phyloP scores from a whole-genome alignment of 2,329 filamentous ascomycete species.

The Ascosphaera apis region DNA sequence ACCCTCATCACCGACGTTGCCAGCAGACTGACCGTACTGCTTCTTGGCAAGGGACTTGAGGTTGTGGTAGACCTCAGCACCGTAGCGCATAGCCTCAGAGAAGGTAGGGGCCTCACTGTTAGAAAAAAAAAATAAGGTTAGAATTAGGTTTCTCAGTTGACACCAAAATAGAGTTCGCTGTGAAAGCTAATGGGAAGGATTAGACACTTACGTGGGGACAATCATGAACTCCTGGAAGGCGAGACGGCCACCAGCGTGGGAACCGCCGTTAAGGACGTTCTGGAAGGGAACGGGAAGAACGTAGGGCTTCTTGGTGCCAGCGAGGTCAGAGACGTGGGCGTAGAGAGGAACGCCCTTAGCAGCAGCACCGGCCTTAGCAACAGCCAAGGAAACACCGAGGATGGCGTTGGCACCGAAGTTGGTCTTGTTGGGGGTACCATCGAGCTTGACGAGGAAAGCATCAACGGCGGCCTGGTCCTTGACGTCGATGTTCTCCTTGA shows the following conservation, averaged over 20 bases:
- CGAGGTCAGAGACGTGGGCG: slow-evolving; percentile 67
- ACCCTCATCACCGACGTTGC: slow-evolving; percentile 98
- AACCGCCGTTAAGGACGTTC: slow-evolving; percentile 85
- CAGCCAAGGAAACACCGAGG: slow-evolving; percentile 59
- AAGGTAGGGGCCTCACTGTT: slow-evolving; percentile 61
- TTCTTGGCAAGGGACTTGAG: slow-evolving; percentile 95
- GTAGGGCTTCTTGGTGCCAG: slow-evolving; percentile 77
- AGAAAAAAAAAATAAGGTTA: too few relatives aligned
- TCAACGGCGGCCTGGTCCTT: slow-evolving; percentile 72
- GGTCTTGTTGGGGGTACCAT: slow-evolving; percentile 68
- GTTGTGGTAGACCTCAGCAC: slow-evolving; percentile 93
- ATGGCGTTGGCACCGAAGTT: slow-evolving; percentile 78
- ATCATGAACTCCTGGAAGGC: slow-evolving; percentile 97
- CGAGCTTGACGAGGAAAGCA: slow-evolving; percentile 64
- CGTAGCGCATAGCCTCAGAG: slow-evolving; percentile 88
- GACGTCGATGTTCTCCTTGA: slow-evolving; percentile 61
- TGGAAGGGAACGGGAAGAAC: slow-evolving; percentile 80
- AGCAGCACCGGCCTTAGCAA: slow-evolving; percentile 73
- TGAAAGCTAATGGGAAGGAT: too few relatives aligned
- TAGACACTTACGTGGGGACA: slow-evolving; percentile 44
- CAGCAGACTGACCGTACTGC: slow-evolving; percentile 96
- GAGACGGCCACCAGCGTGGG: slow-evolving; percentile 88
- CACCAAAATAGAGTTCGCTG: too few relatives aligned
- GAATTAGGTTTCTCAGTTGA: too few relatives aligned
- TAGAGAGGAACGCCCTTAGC: slow-evolving; percentile 77